Evolutionary conservation across 2,329 filamentous ascomycete species (phyloP), one percentile per base, ranked within the genome.

Genomic region (Teratosphaeria destructans): DNA sequence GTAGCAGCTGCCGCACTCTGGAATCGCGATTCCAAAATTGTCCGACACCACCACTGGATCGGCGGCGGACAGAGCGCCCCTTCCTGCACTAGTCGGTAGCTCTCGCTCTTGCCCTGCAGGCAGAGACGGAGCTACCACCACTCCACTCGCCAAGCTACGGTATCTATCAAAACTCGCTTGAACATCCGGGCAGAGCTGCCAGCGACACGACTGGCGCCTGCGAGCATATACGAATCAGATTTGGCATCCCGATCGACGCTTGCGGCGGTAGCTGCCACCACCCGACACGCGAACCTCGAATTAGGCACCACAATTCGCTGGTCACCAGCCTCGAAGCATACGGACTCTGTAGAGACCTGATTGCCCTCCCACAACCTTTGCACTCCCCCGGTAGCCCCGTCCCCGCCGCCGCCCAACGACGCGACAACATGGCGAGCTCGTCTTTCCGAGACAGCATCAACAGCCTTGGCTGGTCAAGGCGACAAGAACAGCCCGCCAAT

Each of bases 391-490:
- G 34, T 57, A 12, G 47, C 55, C 14, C 52, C 59, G 57, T 12
- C 27, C 55, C 43, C 37, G 16, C 37, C 37, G 16, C 35, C 55
- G 37, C 54, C 29, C 59, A 52, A 19, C 61, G 60, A 56, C 57
- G 26, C 14, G 14, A 16, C 59, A 11, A 35, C 19, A 96, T 96
- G 92, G 88, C 92, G 62, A 93, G 91, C 66, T 81, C 85, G 66
- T 89, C 90, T 54, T 97, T 99, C 75, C 85, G 92, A 73, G 90
- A 96, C 76, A 95, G 90, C 26, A 91, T 97, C 81, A 95, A 90
- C 80, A 94, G 90, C 61, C 77, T 97, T 70, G 94, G 94, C 62
- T 97, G 94, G 94, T 90, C 90, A 70, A 88, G 93, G 68, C 85
- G 93, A 70, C 87, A 91, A 60, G 75, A 84, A 65, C 89, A 95